phyloP scores from a whole-genome alignment of 2,329 filamentous ascomycete species.

The Epichloe sp. region DNA sequence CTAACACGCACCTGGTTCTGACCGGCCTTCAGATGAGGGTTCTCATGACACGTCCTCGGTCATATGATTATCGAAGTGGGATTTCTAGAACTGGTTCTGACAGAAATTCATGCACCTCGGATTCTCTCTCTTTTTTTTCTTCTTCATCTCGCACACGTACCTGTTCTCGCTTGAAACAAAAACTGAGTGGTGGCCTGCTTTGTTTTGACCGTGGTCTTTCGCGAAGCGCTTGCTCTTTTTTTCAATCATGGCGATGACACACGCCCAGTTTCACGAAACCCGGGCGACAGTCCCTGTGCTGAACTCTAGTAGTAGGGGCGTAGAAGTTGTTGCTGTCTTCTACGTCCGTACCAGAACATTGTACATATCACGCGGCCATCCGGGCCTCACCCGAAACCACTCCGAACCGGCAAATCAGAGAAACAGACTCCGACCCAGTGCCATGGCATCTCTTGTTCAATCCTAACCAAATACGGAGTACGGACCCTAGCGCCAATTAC shows the following conservation, averaged over 20 bases:
- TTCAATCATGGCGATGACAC: slow-evolving; percentile 27
- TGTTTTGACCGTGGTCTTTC: no score
- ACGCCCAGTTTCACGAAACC: slow-evolving; percentile 49
- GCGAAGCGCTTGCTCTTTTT: background rate
- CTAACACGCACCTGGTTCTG: no score
- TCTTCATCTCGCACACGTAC: no score
- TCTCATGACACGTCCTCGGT: no score
- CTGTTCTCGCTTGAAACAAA: no score
- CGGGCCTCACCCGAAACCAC: slow-evolving; percentile 47
- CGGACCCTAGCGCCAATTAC: slow-evolving; percentile 46
- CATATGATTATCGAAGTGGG: no score
- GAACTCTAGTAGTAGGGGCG: slow-evolving; percentile 40
- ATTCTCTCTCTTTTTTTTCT: no score
- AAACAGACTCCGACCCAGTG: slow-evolving; percentile 14
- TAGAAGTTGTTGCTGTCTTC: slow-evolving; percentile 56
- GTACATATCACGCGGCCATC: slow-evolving; percentile 47
- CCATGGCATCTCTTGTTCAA: no score
- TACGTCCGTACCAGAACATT: slow-evolving; percentile 42
- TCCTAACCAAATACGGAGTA: slow-evolving; percentile 5
- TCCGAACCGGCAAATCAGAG: slow-evolving; percentile 44
- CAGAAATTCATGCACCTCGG: no score
- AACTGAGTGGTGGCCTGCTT: no score
- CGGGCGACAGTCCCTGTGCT: slow-evolving; percentile 59
- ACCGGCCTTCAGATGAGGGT: no score
- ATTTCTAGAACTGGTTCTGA: no score